These are phyloP conservation scores for Alopecurus myosuroides DNA, from an alignment of 176 grass and related monocot species.

Conservation along the genomic window DNA sequence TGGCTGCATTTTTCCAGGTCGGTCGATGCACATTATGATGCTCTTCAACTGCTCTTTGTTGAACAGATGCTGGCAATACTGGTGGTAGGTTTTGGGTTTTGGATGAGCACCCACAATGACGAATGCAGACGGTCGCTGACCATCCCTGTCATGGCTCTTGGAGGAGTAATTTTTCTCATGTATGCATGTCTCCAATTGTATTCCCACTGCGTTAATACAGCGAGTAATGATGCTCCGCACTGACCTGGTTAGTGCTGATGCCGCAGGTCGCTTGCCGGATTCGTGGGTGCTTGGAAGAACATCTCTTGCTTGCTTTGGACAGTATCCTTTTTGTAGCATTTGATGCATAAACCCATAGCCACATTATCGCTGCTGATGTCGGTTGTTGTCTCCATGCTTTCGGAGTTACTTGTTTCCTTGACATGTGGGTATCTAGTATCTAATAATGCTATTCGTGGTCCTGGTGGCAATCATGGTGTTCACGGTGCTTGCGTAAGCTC, in stretches of 20 bases:
- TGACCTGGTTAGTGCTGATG: constrained; percentile 6
- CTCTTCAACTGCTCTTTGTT: background rate
- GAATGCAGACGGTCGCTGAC: constrained; percentile 81
- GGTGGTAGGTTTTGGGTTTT: constrained; percentile 83
- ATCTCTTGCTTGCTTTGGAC: constrained; percentile 74
- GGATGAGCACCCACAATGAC: constrained; percentile 91
- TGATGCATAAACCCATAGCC: background rate
- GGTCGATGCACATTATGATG: background rate
- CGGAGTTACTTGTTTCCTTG: constrained; percentile 53
- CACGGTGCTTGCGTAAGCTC: constrained; percentile 89
- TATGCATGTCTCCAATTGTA: constrained; percentile 22
- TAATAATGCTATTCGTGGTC: constrained; percentile 70
- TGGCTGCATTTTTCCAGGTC: background rate
- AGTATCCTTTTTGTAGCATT: constrained; percentile 66
- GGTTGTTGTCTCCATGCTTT: constrained; percentile 4
- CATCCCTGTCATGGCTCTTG: constrained; percentile 78
- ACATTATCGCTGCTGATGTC: constrained; percentile 19
- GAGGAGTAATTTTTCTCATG: constrained; percentile 82
- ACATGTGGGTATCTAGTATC: constrained; percentile 66
- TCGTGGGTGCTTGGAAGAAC: constrained; percentile 91
- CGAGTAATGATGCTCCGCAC: background rate
- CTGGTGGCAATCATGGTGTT: constrained; percentile 91
- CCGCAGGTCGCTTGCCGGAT: constrained; percentile 87
- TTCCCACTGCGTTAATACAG: background rate
- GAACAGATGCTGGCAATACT: constrained; percentile 76